Conservation (phyloP, 2,329 filamentous ascomycete species). For the Beauveria medogensis region DNA sequence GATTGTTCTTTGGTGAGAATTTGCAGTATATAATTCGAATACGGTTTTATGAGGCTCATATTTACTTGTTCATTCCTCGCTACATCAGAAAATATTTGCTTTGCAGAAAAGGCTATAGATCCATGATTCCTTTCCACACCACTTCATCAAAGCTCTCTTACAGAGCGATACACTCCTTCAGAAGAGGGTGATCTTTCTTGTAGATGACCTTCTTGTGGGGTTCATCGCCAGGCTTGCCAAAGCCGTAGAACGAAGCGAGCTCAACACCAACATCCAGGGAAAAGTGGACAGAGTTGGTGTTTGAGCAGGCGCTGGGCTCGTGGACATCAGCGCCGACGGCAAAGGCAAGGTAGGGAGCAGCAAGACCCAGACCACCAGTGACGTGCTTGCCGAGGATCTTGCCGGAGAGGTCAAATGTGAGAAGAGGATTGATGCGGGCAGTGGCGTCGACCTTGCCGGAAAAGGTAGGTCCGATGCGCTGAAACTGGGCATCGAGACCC, state of each 20-base stretch:
- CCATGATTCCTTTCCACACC: background rate
- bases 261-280: constrained; percentile 7
- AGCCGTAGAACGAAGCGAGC: constrained; percentile 11
- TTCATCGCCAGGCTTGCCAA: constrained; percentile 10
- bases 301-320: constrained; percentile 8
- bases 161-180: constrained; percentile 8
- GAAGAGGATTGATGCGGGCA: constrained; percentile 9
- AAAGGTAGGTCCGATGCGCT: constrained; percentile 9
- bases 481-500: constrained; percentile 8
- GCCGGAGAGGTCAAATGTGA: constrained; percentile 10
- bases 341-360: constrained; percentile 7
- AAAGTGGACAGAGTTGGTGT: constrained; percentile 8
- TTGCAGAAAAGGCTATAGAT: background rate
- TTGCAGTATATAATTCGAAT: background rate
- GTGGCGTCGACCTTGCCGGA: constrained; percentile 11
- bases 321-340: constrained; percentile 8
- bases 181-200: constrained; percentile 8
- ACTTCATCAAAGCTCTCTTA: background rate
- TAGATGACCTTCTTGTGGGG: constrained; percentile 11
- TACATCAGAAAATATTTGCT: too few relatives aligned
- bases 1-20: background rate
- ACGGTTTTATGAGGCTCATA: background rate
- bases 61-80: background rate
- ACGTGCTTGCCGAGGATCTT: constrained; percentile 11
- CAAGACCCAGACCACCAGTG: constrained; percentile 6